These are phyloP conservation scores for Capsicum baccatum DNA, from an alignment of 257 asterid species.

Conservation along the genomic window DNA sequence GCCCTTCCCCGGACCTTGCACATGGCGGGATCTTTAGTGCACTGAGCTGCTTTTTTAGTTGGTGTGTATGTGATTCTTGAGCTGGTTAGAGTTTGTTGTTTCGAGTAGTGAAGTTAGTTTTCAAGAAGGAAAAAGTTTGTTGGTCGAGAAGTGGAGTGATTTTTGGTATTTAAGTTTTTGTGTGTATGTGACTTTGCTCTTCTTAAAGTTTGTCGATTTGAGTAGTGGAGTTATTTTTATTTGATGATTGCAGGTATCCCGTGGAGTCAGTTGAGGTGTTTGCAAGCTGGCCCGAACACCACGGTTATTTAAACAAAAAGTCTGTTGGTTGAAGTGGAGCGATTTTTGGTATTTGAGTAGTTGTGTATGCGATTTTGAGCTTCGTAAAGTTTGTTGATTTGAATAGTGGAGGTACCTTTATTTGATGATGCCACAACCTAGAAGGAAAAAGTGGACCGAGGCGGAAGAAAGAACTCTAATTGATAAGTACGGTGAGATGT, in stretches of 20 bases:
- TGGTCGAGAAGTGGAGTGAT: too few relatives aligned
- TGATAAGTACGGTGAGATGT: constrained; percentile 85
- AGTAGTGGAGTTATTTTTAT: constrained; percentile 2
- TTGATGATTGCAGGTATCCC: constrained; percentile 56
- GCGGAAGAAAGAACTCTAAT: constrained; percentile 93
- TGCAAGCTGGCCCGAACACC: too few relatives aligned
- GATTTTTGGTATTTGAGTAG: neutral
- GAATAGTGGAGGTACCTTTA: neutral
- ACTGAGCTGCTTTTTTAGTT: neutral
- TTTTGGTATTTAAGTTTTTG: neutral
- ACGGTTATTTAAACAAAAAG: too few relatives aligned
- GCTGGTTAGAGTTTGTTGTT: neutral
- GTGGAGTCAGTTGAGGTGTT: too few relatives aligned
- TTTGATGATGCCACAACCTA: constrained; percentile 86
- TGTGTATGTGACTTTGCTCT: neutral
- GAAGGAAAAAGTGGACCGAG: constrained; percentile 98
- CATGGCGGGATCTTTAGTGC: too few relatives aligned
- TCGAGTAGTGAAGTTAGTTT: neutral
- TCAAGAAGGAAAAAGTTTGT: constrained; percentile 73
- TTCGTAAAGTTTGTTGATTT: neutral
- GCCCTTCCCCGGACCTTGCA: too few relatives aligned
- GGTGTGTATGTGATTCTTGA: neutral
- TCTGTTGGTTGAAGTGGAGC: neutral
- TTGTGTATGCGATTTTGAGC: neutral
- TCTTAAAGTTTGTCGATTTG: neutral